A percentile compares a stretch with the other conserved stretches of the same genome.
Evolutionary conservation across 768 basidiomycete genomes (phyloP).

Genomic region (Phanerochaete carnosa): DNA sequence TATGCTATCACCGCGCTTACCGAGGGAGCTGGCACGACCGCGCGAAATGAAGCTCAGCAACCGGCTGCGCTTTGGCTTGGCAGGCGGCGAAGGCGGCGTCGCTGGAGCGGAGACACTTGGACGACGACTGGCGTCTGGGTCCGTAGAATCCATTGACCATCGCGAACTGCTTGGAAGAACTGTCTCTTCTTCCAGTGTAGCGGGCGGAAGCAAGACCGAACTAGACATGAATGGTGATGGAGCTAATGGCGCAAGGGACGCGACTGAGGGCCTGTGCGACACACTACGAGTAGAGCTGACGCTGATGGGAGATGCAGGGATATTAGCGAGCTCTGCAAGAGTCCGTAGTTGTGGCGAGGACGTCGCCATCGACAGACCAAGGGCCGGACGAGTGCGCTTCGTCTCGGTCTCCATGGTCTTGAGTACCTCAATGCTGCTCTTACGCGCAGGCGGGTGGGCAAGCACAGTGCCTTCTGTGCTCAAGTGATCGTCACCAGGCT

Average conservation of each 20-base stretch:
- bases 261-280: conserved; percentile 5
- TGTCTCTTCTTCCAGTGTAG: conserved; percentile 3
- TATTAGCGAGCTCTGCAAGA: conserved; percentile 18
- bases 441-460: conserved; percentile 6
- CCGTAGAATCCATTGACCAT: conserved; percentile 27
- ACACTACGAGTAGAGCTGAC: not conserved
- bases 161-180: conserved; percentile 17
- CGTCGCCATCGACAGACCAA: conserved; percentile 20
- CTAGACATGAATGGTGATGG: not conserved
- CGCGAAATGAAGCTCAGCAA: conserved; percentile 27
- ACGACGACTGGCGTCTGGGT: conserved; percentile 14
- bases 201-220: conserved; percentile 1
- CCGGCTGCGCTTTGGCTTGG: conserved; percentile 21
- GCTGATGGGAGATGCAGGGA: conserved; percentile 18
- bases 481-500: conserved; percentile 2
- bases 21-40: conserved; percentile 22
- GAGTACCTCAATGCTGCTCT: conserved; percentile 2
- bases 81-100: conserved; percentile 7
- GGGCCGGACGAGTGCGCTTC: conserved; percentile 18
- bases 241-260: conserved; percentile 1
- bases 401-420: not conserved
- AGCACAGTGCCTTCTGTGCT: conserved; percentile 14
- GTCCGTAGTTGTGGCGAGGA: conserved; percentile 24
- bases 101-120: conserved; percentile 13
- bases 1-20: conserved; percentile 8